phyloP scores from a whole-genome alignment of 768 basidiomycete genomes.

The Lactarius pseudohatsudake region DNA sequence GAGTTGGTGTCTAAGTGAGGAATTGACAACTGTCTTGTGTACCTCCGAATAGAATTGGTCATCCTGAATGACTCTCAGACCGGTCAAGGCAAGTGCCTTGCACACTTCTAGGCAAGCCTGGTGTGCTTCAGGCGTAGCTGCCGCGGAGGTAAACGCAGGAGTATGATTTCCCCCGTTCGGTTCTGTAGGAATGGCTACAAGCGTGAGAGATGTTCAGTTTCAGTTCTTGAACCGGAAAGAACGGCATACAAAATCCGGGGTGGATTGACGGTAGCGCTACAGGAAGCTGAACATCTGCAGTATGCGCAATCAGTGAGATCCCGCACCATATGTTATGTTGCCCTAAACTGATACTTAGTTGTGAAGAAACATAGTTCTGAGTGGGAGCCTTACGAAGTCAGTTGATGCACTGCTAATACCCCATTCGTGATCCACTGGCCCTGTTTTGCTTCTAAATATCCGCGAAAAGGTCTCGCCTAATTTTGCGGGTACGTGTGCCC shows the following conservation, averaged over 20 bases:
- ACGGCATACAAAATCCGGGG: slow-evolving; percentile 59
- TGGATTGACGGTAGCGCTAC: slow-evolving; percentile 66
- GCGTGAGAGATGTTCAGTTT: slow-evolving; percentile 1
- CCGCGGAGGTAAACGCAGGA: slow-evolving; percentile 59
- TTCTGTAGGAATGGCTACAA: slow-evolving; percentile 71
- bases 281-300: background rate
- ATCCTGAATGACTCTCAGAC: slow-evolving; percentile 68
- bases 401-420: slow-evolving; percentile 74
- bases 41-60: slow-evolving; percentile 61
- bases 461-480: slow-evolving; percentile 65
- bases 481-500: background rate
- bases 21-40: background rate
- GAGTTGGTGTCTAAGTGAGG: background rate
- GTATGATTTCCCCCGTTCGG: slow-evolving; percentile 79
- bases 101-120: slow-evolving; percentile 64
- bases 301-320: background rate
- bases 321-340: slow-evolving; percentile 70
- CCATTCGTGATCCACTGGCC: slow-evolving; percentile 61
- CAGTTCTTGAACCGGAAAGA: background rate
- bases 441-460: slow-evolving; percentile 60
- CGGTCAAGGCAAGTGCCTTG: slow-evolving; percentile 70
- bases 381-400: slow-evolving; percentile 62
- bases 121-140: slow-evolving; percentile 60
- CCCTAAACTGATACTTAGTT: slow-evolving; percentile 44
- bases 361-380: background rate